Conservation (phyloP, 1,284 basidiomycete species). For the Moesziomyces globuligerus region DNA sequence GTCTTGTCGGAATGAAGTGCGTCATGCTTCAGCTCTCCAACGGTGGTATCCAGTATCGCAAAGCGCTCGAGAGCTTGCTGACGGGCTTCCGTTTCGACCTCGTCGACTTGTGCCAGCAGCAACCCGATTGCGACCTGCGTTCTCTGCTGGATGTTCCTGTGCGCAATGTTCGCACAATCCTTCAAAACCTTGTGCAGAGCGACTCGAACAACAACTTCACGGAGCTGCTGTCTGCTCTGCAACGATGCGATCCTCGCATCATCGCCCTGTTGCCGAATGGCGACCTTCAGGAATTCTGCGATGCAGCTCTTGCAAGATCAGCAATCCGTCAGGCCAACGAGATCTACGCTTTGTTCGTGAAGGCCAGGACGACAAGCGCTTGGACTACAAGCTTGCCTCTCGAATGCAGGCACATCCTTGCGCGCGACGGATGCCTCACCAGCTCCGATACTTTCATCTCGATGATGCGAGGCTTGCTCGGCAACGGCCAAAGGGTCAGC, state of each 20-base stretch:
- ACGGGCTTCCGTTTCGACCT: conserved; percentile 36
- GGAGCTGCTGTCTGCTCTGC: conserved; percentile 17
- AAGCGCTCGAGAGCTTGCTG: conserved; percentile 30
- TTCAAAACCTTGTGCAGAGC: conserved; percentile 24
- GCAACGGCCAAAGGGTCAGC: conserved; percentile 9
- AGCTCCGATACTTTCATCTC: conserved; percentile 24
- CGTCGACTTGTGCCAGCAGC: conserved; percentile 5
- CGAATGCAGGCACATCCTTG: conserved; percentile 11
- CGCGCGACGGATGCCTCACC: conserved; percentile 22
- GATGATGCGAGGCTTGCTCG: conserved; percentile 9
- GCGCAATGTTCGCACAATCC: conserved; percentile 17
- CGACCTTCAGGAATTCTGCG: conserved; percentile 32
- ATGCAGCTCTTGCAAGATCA: conserved; percentile 4
- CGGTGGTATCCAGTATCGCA: conserved; percentile 33
- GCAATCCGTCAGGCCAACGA: conserved; percentile 7
- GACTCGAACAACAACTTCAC: conserved; percentile 5
- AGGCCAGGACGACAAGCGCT: conserved; percentile 23
- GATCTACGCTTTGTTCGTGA: conserved; percentile 19
- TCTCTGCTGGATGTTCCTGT: conserved; percentile 18
- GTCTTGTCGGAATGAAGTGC: conserved; percentile 30
- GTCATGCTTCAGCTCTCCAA: conserved; percentile 20
- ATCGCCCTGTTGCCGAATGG: conserved; percentile 23
- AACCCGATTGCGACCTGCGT: neutral
- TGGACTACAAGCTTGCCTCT: neutral
- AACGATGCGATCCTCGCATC: conserved; percentile 27